phyloP scores from a whole-genome alignment of 805 yeast species.

The Kregervanrija delftensis region DNA sequence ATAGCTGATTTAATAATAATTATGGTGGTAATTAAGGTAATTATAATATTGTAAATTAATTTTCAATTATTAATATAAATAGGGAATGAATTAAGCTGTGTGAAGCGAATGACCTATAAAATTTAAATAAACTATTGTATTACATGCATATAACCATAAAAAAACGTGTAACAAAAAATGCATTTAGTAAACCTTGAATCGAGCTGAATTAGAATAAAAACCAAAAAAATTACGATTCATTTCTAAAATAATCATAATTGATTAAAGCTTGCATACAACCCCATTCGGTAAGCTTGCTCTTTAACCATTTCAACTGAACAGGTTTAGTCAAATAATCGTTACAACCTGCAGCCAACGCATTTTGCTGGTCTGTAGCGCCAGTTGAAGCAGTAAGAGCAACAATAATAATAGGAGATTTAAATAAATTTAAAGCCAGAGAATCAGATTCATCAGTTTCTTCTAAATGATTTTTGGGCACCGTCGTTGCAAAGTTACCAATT shows the following conservation, averaged over 20 bases:
- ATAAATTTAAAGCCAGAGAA: constrained; percentile 50
- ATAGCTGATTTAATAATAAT: no score
- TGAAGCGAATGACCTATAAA: no score
- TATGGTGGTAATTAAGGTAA: no score
- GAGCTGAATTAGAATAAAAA: neutral
- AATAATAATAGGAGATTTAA: constrained; percentile 92
- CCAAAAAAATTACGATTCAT: constrained; percentile 15
- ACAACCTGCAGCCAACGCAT: constrained; percentile 95
- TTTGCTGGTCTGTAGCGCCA: constrained; percentile 74
- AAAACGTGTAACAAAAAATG: neutral
- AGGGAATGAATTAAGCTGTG: no score
- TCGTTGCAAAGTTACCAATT: constrained; percentile 52
- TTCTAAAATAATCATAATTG: constrained; percentile 89
- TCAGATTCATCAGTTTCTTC: constrained; percentile 29
- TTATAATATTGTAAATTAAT: no score
- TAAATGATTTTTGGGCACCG: constrained; percentile 11
- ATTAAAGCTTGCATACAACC: constrained; percentile 98
- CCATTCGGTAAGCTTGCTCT: constrained; percentile 93
- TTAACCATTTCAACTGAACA: constrained; percentile 88
- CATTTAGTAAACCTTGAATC: neutral
- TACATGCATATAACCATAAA: neutral
- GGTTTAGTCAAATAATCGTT: constrained; percentile 96
- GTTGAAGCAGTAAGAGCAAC: constrained; percentile 96
- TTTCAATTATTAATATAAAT: no score
- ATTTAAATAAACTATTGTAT: no score